Conservation (phyloP, 441 rosid genomes). For the Capsella rubella region DNA sequence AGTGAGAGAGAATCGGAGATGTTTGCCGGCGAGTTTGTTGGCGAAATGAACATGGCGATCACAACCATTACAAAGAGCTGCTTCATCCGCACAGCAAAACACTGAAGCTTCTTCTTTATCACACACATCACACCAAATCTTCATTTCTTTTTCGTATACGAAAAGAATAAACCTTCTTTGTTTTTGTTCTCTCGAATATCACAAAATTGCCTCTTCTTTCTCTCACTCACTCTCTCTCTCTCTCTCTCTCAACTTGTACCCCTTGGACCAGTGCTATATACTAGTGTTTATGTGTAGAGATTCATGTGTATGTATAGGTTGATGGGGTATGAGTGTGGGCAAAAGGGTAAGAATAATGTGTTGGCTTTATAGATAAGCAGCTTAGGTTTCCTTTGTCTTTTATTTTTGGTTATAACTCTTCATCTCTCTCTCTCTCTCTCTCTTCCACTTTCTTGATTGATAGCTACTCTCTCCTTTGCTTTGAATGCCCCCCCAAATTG, state of each 20-base stretch:
- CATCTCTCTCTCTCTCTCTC: constrained; percentile 6
- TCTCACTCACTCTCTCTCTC: neutral
- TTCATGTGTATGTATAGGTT: constrained; percentile 34
- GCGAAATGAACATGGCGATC: constrained; percentile 82
- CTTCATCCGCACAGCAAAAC: constrained; percentile 93
- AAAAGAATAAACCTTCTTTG: neutral
- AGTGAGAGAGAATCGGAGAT: constrained; percentile 69
- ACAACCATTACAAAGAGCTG: constrained; percentile 80
- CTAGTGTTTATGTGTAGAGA: constrained; percentile 3
- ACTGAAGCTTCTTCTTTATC: constrained; percentile 67
- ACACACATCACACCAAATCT: constrained; percentile 89
- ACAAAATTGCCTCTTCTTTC: constrained; percentile 16
- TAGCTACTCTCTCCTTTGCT: constrained; percentile 29
- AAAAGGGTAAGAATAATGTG: constrained; percentile 44
- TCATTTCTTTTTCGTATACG: constrained; percentile 49
- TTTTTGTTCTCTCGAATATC: neutral
- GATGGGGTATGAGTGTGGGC: constrained; percentile 48
- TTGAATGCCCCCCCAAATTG: constrained; percentile 17
- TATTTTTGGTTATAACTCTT: neutral
- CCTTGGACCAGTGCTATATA: constrained; percentile 44
- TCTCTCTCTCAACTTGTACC: constrained; percentile 28
- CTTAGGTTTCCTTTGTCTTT: constrained; percentile 40
- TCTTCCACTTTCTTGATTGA: constrained; percentile 11
- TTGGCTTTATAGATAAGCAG: constrained; percentile 47
- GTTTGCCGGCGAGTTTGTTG: constrained; percentile 80